Evolutionary conservation across 164 flowering plant species (phyloP), one percentile per base, ranked within the genome.

Genomic region (Piper longum): DNA sequence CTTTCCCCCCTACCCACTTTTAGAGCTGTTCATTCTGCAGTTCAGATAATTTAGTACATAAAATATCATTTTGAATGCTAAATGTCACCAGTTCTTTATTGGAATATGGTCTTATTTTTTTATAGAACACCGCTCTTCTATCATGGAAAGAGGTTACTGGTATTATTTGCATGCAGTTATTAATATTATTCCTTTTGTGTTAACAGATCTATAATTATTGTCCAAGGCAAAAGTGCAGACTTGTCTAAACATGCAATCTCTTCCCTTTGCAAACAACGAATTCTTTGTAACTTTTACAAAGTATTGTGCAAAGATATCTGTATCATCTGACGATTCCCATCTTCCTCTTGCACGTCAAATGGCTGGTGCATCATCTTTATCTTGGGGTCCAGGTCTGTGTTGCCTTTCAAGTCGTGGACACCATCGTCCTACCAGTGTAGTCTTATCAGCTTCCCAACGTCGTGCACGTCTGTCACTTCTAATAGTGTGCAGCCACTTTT

Each of bases 181-280:
- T 17, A 19, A 3, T 16, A 16, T 56, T 7, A 3, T 16, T 5
- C 12, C 14, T 48, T 48, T 48, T 9, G 14, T 48, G 52, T 48
- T 48, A 6, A 57, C 85, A 91, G 96, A 63, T 85, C 93, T 59
- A 76, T 86, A 64, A 84, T 91, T 57, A 67, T 74, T 56, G 72
- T 88, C 81, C 79, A 91, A 83, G 96, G 96, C 58, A 88, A 73
- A 70, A 86, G 88, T 36, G 68, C 93, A 48, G 96, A 91, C 66
- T 67, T 85, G 57, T 81, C 91, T 7, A 83, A 75, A 62, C 86
- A 83, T 70, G 96, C 97, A 36, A 79, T 88, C 59, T 76, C 89
- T 16, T 76, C 88, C 55, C 36, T 74, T 54, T 78, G 84, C 42
- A 91, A 83, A 66, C 91, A 86, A 45, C 83, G 97, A 2, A 76